Conservation (phyloP, 2,329 filamentous ascomycete genomes). For the Colletotrichum musae region DNA sequence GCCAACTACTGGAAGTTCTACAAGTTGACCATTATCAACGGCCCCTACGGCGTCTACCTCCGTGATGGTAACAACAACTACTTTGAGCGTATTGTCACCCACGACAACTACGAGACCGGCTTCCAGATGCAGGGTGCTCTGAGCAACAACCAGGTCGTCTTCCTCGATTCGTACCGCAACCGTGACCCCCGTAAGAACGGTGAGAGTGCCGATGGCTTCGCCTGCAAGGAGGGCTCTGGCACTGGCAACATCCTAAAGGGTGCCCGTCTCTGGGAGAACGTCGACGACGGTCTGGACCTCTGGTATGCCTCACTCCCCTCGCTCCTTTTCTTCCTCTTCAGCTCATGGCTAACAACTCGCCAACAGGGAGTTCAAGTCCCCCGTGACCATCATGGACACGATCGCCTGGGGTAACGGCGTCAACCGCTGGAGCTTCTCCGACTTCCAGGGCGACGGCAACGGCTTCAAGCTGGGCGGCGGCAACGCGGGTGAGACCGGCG, state of each 20-base stretch:
- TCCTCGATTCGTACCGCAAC: conserved; percentile 61
- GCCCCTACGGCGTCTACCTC: conserved; percentile 55
- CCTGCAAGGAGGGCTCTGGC: conserved; percentile 61
- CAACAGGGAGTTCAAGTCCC: conserved; percentile 53
- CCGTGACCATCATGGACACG: conserved; percentile 59
- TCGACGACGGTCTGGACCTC: conserved; percentile 59
- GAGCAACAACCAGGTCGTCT: conserved; percentile 56
- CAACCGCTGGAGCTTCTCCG: conserved; percentile 59
- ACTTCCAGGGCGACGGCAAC: conserved; percentile 62
- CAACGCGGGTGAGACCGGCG: conserved; percentile 51
- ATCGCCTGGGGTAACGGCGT: conserved; percentile 63
- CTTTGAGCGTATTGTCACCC: conserved; percentile 53
- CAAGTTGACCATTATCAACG: conserved; percentile 55
- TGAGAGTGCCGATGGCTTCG: conserved; percentile 65
- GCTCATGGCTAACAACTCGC: background rate
- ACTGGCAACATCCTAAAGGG: conserved; percentile 61
- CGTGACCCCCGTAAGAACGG: conserved; percentile 66
- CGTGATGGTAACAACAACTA: conserved; percentile 54
- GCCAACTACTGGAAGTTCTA: conserved; percentile 55
- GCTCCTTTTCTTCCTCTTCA: background rate
- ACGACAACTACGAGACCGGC: conserved; percentile 56
- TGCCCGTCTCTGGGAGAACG: conserved; percentile 64
- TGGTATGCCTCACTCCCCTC: conserved; percentile 29
- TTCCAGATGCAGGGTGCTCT: conserved; percentile 53
- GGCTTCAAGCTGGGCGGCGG: conserved; percentile 62